Conservation (phyloP, 352 stramenopile genomes). For the Phytophthora sojae region DNA sequence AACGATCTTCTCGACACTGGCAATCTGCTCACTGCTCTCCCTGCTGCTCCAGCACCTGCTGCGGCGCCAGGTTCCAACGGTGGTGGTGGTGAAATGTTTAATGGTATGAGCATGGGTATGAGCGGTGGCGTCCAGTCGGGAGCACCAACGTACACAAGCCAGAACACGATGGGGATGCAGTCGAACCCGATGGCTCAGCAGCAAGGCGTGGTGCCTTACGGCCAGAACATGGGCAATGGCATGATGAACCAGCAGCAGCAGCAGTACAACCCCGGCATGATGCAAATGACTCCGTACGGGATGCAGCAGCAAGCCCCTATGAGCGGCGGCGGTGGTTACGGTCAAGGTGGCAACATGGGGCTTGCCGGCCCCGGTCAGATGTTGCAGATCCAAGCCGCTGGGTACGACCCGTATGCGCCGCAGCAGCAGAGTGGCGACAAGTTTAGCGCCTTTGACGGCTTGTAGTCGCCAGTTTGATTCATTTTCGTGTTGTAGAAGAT, state of each 20-base stretch:
- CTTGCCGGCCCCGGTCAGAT: slow-evolving; percentile 67
- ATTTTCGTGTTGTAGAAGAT: slow-evolving; percentile 47
- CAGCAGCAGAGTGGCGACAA: slow-evolving; percentile 65
- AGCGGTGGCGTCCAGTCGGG: slow-evolving; percentile 32
- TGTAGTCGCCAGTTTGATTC: slow-evolving; percentile 49
- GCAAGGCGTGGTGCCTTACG: slow-evolving; percentile 43
- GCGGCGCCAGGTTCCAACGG: slow-evolving; percentile 32
- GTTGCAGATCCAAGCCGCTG: slow-evolving; percentile 74
- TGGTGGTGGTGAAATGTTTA: slow-evolving; percentile 62
- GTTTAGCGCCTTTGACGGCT: slow-evolving; percentile 84
- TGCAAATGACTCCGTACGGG: slow-evolving; percentile 85
- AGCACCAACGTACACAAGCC: slow-evolving; percentile 46
- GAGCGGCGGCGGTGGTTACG: slow-evolving; percentile 43
- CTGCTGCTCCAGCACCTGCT: slow-evolving; percentile 39
- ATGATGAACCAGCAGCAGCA: slow-evolving; percentile 54
- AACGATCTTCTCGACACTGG: slow-evolving; percentile 60
- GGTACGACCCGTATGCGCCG: slow-evolving; percentile 59
- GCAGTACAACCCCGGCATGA: slow-evolving; percentile 65
- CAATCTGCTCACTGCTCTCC: slow-evolving; percentile 54
- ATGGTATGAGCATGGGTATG: slow-evolving; percentile 66
- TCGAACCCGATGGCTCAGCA: slow-evolving; percentile 29
- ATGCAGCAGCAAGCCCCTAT: slow-evolving; percentile 64
- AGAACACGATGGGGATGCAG: slow-evolving; percentile 48
- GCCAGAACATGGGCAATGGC: slow-evolving; percentile 43
- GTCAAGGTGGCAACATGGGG: slow-evolving; percentile 43